These are phyloP conservation scores for Rickenella mellea DNA, from an alignment of 768 basidiomycete genomes.

Conservation along the genomic window DNA sequence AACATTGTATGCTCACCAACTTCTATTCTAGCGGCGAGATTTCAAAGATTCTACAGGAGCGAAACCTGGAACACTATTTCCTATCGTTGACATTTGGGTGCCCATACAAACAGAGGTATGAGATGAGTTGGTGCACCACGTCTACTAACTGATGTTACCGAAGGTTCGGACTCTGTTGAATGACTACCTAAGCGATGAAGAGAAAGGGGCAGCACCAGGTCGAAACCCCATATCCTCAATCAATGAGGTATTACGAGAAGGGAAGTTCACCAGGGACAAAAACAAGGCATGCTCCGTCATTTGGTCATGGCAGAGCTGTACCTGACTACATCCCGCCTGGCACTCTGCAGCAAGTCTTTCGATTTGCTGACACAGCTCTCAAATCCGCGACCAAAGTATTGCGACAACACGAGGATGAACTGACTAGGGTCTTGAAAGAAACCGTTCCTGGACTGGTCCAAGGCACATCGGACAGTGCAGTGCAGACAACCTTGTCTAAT, in stretches of 20 bases:
- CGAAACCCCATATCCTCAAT: slow-evolving; percentile 88
- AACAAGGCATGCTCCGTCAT: slow-evolving; percentile 45
- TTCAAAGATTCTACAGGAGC: slow-evolving; percentile 81
- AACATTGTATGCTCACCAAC: slow-evolving; percentile 1
- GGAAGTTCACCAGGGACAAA: slow-evolving; percentile 69
- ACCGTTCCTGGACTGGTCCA: slow-evolving; percentile 93
- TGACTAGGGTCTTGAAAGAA: slow-evolving; percentile 74
- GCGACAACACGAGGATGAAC: slow-evolving; percentile 71
- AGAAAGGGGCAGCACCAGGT: slow-evolving; percentile 65
- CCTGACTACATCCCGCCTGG: too few species aligned
- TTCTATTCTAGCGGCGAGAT: slow-evolving; percentile 61
- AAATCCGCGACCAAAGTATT: slow-evolving; percentile 63
- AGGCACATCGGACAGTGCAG: slow-evolving; percentile 49
- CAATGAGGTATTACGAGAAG: slow-evolving; percentile 85
- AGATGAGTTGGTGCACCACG: neutral
- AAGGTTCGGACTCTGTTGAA: slow-evolving; percentile 78
- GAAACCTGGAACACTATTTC: slow-evolving; percentile 69
- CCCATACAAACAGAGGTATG: slow-evolving; percentile 83
- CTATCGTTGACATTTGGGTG: slow-evolving; percentile 79
- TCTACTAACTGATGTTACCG: slow-evolving; percentile 4
- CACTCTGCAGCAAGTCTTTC: slow-evolving; percentile 63
- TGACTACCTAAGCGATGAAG: slow-evolving; percentile 90
- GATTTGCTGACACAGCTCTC: slow-evolving; percentile 82
- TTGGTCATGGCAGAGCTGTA: neutral
- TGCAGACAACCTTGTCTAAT: slow-evolving; percentile 50